Evolutionary conservation across 2,329 filamentous ascomycete genomes (phyloP).

Genomic region (Colletotrichum brevisporum): DNA sequence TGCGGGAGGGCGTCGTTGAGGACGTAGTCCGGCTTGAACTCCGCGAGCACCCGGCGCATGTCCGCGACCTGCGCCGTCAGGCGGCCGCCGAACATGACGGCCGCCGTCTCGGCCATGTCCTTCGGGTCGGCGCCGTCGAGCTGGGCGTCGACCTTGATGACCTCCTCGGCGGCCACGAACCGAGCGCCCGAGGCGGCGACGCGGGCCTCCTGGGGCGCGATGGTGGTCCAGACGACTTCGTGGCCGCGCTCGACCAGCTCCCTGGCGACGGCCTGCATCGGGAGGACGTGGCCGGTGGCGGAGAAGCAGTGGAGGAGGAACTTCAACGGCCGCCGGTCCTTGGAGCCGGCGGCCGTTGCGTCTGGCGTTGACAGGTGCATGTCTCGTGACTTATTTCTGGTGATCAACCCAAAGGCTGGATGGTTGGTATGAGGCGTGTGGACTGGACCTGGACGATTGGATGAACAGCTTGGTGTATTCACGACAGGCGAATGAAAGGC

Average conservation of each 20-base stretch:
- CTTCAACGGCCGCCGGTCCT: constrained; percentile 45
- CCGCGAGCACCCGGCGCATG: constrained; percentile 49
- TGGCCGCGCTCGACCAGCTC: constrained; percentile 55
- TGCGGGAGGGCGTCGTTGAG: constrained; percentile 56
- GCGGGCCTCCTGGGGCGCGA: constrained; percentile 50
- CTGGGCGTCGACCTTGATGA: constrained; percentile 49
- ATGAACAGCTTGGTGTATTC: constrained; percentile 27
- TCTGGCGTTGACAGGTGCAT: constrained; percentile 32
- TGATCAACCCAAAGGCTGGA: not conserved
- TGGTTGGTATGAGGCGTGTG: constrained; percentile 5
- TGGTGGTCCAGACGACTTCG: constrained; percentile 55
- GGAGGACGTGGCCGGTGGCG: constrained; percentile 55
- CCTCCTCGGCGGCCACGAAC: constrained; percentile 50
- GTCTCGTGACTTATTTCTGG: no score
- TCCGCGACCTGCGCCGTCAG: constrained; percentile 54
- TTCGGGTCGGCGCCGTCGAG: constrained; percentile 47
- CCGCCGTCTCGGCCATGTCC: constrained; percentile 50
- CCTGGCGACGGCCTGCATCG: constrained; percentile 56
- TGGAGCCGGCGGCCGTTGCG: not conserved
- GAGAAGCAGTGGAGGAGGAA: constrained; percentile 57
- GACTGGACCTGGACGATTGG: constrained; percentile 22
- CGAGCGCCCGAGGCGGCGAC: constrained; percentile 52
- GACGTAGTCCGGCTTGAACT: constrained; percentile 50
- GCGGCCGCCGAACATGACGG: constrained; percentile 45
- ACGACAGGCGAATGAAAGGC: not conserved